phyloP scores from a whole-genome alignment of 2,329 filamentous ascomycete genomes.

The Aspergillus ibericus region DNA sequence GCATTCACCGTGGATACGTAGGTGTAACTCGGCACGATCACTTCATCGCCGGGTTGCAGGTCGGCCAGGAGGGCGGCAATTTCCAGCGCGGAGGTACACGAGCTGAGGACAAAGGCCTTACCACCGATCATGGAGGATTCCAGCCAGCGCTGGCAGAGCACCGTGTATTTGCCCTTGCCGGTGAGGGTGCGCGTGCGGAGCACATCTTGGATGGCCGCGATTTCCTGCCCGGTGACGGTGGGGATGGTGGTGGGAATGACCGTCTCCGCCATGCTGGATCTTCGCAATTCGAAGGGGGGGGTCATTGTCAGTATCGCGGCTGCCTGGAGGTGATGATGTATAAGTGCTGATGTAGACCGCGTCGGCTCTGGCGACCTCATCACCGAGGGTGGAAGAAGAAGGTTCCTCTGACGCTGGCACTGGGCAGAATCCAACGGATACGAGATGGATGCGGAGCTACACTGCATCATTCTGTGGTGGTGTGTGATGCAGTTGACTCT shows the following conservation, averaged over 20 bases:
- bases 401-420: too few species aligned
- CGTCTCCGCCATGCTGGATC: background rate
- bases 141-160: constrained; percentile 15
- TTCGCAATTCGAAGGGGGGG: too few species aligned
- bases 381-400: too few species aligned
- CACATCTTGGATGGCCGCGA: constrained; percentile 5
- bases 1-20: constrained; percentile 17
- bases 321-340: too few species aligned
- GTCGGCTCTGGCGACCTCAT: too few species aligned
- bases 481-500: too few species aligned
- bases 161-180: constrained; percentile 13
- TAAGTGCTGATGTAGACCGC: too few species aligned
- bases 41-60: constrained; percentile 15
- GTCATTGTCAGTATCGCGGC: too few species aligned
- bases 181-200: constrained; percentile 1
- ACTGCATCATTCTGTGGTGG: too few species aligned
- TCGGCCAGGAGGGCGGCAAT: constrained; percentile 12
- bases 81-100: constrained; percentile 16
- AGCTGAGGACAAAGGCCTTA: constrained; percentile 11
- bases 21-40: constrained; percentile 18
- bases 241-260: constrained; percentile 7
- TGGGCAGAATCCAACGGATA: too few species aligned
- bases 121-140: constrained; percentile 2
- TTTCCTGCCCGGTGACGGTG: constrained; percentile 5
- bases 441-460: too few species aligned